Evolutionary conservation across 495 filamentous ascomycete species (phyloP), one percentile per base, ranked within the genome.

Genomic region (Amphirosellinia nigrospora): DNA sequence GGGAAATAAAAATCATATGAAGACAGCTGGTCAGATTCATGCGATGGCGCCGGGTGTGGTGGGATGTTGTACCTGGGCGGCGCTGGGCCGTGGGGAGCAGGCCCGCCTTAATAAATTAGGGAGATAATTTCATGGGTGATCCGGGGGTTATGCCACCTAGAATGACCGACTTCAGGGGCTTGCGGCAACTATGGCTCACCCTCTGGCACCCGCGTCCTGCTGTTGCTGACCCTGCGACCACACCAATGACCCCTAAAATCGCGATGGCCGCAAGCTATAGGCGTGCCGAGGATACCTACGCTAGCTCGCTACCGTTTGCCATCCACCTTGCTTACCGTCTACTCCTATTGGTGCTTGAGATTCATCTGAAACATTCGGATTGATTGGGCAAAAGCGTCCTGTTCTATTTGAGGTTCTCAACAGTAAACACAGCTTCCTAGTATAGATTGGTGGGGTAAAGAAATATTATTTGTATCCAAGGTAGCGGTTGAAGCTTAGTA

Each of bases 1-100:
- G 19, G 46, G 69, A 48, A 36, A 53, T 50, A 38, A 45, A 50
- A 53, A 65, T 28, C 36, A 67, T 67, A 67, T 58, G 38, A 69
- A 62, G 58, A 69, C 66, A 69, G 66, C 53, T 69, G 58, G 58
- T 69, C 66, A 61, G 56, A 61, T 69, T 69, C 58, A 69, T 69
- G 66, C 66, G 66, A 69, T 43, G 58, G 26, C 32, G 56, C 59
- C 56, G 56, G 66, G 30, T 28, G 34, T 69, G 66, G 66, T 69
- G 66, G 66, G 66, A 69, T 69, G 66, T 56, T 60, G 15, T 28
- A 19, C 8, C 21, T 28, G 36, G 39, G 59, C 21, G 34, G 30
- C 48, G 21, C 41, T 34, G 59, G 36, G 11, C 56, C 16, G 38
- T 23, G 50, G 50, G 66, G 39, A 68, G 66, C 58, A 52, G 64